Conservation (phyloP, 495 filamentous ascomycete species). For the Amniculicola lignicola region DNA sequence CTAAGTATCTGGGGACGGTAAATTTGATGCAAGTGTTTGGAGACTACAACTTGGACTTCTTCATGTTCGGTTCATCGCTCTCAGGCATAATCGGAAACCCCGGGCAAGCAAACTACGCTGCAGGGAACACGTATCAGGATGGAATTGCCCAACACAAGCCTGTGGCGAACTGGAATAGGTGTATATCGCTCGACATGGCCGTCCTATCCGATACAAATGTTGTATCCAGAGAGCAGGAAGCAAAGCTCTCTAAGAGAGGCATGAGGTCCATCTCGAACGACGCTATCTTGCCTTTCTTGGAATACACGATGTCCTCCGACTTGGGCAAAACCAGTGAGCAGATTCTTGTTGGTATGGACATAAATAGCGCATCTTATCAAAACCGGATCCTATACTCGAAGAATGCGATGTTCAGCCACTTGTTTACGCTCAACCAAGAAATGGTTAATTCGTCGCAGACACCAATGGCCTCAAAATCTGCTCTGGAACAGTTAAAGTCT, state of each 20-base stretch:
- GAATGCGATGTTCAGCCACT: neutral
- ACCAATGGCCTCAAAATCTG: no score
- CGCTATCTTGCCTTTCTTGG: slow-evolving; percentile 24
- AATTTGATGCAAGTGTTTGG: slow-evolving; percentile 10
- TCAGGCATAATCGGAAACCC: slow-evolving; percentile 18
- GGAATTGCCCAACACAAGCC: neutral
- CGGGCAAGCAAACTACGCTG: slow-evolving; percentile 29
- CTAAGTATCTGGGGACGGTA: slow-evolving; percentile 22
- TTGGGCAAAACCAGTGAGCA: neutral
- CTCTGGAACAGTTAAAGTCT: no score
- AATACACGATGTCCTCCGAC: slow-evolving; percentile 15
- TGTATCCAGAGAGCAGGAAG: neutral
- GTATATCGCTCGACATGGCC: slow-evolving; percentile 21
- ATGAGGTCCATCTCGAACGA: neutral
- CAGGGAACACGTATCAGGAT: slow-evolving; percentile 28
- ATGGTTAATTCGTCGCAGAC: no score
- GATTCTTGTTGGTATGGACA: neutral
- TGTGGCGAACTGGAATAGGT: neutral
- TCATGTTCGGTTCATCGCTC: slow-evolving; percentile 18
- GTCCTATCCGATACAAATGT: neutral
- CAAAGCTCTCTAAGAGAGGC: neutral
- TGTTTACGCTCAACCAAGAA: no score
- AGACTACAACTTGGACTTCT: slow-evolving; percentile 28
- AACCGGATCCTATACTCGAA: neutral
- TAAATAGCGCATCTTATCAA: neutral